Evolutionary conservation across 2,329 filamentous ascomycete genomes (phyloP), one percentile per base, ranked within the genome.

Genomic region (Fusarium staphyleae): DNA sequence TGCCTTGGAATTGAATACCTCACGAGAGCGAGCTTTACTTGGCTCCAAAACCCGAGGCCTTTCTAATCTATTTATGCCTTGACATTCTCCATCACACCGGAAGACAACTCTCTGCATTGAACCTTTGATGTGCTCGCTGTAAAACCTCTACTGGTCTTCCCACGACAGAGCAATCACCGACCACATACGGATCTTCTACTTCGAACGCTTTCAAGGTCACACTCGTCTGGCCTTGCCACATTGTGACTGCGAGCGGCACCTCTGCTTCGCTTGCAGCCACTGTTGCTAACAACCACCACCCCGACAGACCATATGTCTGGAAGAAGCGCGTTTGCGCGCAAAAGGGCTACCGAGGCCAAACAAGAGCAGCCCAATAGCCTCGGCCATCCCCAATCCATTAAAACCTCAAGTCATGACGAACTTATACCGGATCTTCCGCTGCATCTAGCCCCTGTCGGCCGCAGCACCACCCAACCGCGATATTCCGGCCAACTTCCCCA

Each of bases 291-390:
- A 24, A 5, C 9, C 4, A 24, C 7, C 43, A 40, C 29, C 18
- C 16, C 12, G 13, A 14, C n/a, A n/a, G n/a, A 52, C 39, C 30
- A 39, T 56, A 85, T 85, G 82, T 85, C 82, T 6, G 82, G 81
- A 54, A 75, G 82, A 48, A 84, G 82, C 69, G 82, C 82, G 26
- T 77, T 82, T 61, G 82, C 83, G 66, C 80, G 82, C 65, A 84
- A 84, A 68, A 84, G 83, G 73, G 82, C 81, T 59, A 81, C 78
- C 0, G 78, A 84, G 51, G 73, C 76, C 19, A 78, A 76, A 46
- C 58, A 68, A 3, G 70, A 64, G 29, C 74, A 74, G 14, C 19
- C 33, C 9, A 15, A 28, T 12, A 56, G 24, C 26, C 45, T 51
- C 19, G 14, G 64, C 28, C 71, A 75, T 8, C 69, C 74, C 14